phyloP scores from a whole-genome alignment of 2,329 filamentous ascomycete genomes.

The Colletotrichum sp. region DNA sequence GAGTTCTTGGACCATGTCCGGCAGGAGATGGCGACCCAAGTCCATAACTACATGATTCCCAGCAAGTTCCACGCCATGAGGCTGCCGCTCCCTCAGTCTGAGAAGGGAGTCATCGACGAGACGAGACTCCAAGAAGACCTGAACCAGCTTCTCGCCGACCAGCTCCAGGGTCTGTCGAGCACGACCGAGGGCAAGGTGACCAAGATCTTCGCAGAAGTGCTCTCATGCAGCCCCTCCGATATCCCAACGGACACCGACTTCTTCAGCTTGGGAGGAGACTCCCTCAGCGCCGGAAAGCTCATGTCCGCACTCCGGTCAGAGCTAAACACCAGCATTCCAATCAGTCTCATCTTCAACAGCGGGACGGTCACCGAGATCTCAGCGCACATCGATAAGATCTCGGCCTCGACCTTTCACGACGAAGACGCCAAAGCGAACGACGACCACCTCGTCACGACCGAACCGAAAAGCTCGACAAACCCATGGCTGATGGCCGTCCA shows the following conservation, averaged over 20 bases:
- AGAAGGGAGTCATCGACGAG: conserved; percentile 36
- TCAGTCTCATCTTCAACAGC: conserved; percentile 56
- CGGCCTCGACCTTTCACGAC: conserved; percentile 6
- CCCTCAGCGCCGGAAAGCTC: conserved; percentile 56
- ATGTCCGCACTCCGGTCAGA: conserved; percentile 55
- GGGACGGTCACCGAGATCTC: conserved; percentile 48
- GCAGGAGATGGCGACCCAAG: not conserved
- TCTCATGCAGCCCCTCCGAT: conserved; percentile 42
- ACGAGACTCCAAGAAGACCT: conserved; percentile 38
- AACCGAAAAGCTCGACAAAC: conserved; percentile 54
- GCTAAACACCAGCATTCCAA: conserved; percentile 53
- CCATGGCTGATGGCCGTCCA: conserved; percentile 54
- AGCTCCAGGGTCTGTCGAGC: conserved; percentile 26
- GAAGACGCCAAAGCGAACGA: not conserved
- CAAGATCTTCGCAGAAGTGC: conserved; percentile 49
- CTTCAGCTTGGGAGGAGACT: conserved; percentile 59
- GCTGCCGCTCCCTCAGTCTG: conserved; percentile 36
- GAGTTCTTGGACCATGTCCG: conserved; percentile 21
- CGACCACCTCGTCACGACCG: conserved; percentile 31
- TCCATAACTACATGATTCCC: conserved; percentile 43
- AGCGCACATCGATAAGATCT: conserved; percentile 36
- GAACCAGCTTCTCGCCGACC: not conserved
- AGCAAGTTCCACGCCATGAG: conserved; percentile 37
- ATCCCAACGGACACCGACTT: conserved; percentile 50
- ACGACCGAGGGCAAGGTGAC: conserved; percentile 43